Conservation (phyloP, 495 filamentous ascomycete species). For the Bacidia gigantensis region DNA sequence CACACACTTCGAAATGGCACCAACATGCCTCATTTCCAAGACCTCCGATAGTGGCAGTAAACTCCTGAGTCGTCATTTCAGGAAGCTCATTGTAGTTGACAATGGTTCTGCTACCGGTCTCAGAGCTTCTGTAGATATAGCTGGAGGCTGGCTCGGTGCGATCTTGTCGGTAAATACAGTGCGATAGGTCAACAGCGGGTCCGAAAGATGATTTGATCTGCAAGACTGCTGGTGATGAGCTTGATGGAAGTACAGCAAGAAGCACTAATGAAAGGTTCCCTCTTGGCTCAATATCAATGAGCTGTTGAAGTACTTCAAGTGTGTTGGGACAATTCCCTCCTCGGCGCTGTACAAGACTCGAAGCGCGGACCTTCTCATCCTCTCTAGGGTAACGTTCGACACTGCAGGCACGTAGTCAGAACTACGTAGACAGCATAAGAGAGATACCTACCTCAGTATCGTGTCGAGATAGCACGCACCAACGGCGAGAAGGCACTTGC, state of each 20-base stretch:
- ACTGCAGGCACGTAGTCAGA: too few species aligned
- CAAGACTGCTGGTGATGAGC: conserved; percentile 25
- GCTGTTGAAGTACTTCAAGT: conserved; percentile 52
- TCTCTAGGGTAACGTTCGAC: conserved; percentile 52
- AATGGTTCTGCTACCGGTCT: conserved; percentile 49
- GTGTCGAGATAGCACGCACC: conserved; percentile 59
- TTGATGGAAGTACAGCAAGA: conserved; percentile 31
- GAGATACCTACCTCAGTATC: conserved; percentile 48
- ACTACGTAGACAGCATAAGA: too few species aligned
- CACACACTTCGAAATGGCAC: conserved; percentile 62
- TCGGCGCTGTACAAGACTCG: conserved; percentile 42
- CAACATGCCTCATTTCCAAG: conserved; percentile 29
- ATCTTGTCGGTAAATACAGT: conserved; percentile 45
- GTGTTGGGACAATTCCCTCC: conserved; percentile 63
- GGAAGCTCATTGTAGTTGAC: conserved; percentile 55
- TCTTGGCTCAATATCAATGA: conserved; percentile 31
- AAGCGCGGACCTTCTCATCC: conserved; percentile 59
- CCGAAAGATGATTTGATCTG: conserved; percentile 30
- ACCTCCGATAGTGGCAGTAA: conserved; percentile 25
- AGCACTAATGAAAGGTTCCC: conserved; percentile 5
- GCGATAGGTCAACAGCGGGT: conserved; percentile 32
- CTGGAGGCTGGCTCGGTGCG: conserved; percentile 48
- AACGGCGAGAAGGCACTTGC: conserved; percentile 40
- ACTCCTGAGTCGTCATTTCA: conserved; percentile 50
- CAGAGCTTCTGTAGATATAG: conserved; percentile 52